Evolutionary conservation across 73 alveolate genomes (phyloP), one percentile per base, ranked within the genome.

Genomic region (Urostyla sp.): DNA sequence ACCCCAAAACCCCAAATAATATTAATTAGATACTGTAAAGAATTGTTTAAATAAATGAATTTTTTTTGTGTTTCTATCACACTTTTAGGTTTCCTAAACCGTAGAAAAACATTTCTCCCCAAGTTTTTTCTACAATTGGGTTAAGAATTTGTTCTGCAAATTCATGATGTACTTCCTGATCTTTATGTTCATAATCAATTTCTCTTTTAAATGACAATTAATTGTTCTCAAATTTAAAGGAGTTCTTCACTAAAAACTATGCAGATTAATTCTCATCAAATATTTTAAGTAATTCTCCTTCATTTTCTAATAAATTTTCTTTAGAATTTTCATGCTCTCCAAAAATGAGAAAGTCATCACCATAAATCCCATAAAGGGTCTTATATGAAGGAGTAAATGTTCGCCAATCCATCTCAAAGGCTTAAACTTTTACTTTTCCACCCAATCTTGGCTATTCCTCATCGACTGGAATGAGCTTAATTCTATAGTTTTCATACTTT

Each of bases 301-400:
- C 92, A 40, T 84, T 59, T 10, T 57, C 46, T n/a, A 84, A 67
- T 28, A 84, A 85, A 48, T 69, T 56, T 7, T 45, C 83, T 23
- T 37, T 80, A 34, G 55, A 60, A 8, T 30, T 36, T 11, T n/a
- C 32, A 77, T 75, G 75, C 24, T 74, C 92, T 46, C 92, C 92
- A 66, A 43, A 84, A 51, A 63, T 55, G 37, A 84, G 35, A 66
- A 75, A 75, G 61, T 84, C 92, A 26, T 84, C 92, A n/a, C 79
- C 35, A 57, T 84, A 84, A 36, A 66, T 49, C 6, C 92, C 92
- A 55, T 84, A 61, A 0, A 21, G 26, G 50, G 87, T 84, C 58
- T 84, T 75, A 26, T 30, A 23, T 28, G 21, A 2, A 67, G 61
- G 61, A 34, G 92, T 75, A 72, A 84, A 60, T n/a, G 92, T 84